Base-by-base conservation (phyloP, 2,329 filamentous ascomycete species). In the Microsporum ferrugineum region DNA sequence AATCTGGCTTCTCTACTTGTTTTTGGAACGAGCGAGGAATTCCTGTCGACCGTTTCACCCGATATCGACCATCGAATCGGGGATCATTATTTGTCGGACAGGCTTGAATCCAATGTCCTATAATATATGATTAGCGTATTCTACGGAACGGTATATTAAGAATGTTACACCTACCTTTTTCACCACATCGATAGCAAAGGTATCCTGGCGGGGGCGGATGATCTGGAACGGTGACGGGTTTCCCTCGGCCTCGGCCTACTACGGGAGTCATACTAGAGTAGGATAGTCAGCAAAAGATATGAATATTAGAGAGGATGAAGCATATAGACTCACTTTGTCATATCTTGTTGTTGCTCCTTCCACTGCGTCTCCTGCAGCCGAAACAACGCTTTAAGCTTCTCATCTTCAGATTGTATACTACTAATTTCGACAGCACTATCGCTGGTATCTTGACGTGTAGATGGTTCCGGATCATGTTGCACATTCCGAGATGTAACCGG, bases 21-120 rank as follows among this genome's bases (percentile, higher is more conserved):
- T 95, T 95, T 67, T 97, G 80, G 72, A 99, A 95, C 1, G 92
- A 96, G 66, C 90, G 88, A 17, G 94, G 94, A 67, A 99, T 99
- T 66, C 94, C 94, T 47, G 94, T 99, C 3, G 94, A 97, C 63
- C 92, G 87, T 80, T 96, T 97, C 66, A 97, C 89, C 63, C 92
- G 86, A 57, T 91, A 90, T 60, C 90, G 88, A 67, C 91, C 91
- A 76, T 99, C 94, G 74, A 91, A 97, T 63, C 91, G 91, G 2
- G 94, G 92, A 67, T 99, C 91, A 72, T 96, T 90, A 73, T 99
- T 99, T n/a, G 92, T 99, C 5, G 94, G 94, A 71, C 94, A 99
- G 59, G 89, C 84, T 76, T 97, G 92, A 65, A 99, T 99, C 92
- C 92, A 99, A 74, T 99, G 94, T n/a, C 91, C 79, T 82, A 64